Conservation (phyloP, 2,329 filamentous ascomycete genomes). For the Microdochium nivale region DNA sequence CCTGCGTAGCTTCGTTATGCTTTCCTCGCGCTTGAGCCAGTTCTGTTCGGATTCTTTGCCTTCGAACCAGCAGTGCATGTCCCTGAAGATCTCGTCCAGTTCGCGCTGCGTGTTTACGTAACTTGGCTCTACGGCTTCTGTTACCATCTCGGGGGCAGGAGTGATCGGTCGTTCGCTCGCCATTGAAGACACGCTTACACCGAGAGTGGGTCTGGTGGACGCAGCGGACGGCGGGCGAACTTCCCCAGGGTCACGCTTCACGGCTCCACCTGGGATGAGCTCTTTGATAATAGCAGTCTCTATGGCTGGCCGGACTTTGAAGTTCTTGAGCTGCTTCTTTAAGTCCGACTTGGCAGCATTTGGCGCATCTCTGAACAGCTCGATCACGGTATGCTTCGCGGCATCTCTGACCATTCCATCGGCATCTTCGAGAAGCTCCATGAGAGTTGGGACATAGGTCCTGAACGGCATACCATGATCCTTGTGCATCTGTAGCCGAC, state of each 20-base stretch:
- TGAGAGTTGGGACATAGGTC: conserved; percentile 70
- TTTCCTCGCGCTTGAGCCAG: conserved; percentile 81
- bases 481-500: conserved; percentile 61
- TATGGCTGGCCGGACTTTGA: conserved; percentile 81
- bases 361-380: conserved; percentile 76
- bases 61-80: conserved; percentile 76
- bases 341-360: conserved; percentile 80
- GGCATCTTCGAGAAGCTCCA: conserved; percentile 82
- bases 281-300: conserved; percentile 72
- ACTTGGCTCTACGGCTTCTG: conserved; percentile 66
- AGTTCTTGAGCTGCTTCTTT: conserved; percentile 74
- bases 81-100: conserved; percentile 76
- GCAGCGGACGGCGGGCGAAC: conserved; percentile 33
- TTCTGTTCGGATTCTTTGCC: conserved; percentile 86
- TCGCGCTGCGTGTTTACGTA: conserved; percentile 80
- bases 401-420: conserved; percentile 80
- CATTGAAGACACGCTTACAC: conserved; percentile 42
- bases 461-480: conserved; percentile 75
- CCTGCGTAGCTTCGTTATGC: conserved; percentile 64
- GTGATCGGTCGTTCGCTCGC: conserved; percentile 47
- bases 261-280: conserved; percentile 44
- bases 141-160: conserved; percentile 50
- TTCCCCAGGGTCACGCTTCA: conserved; percentile 21
- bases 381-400: conserved; percentile 75
- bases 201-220: conserved; percentile 27